Evolutionary conservation across 1,284 basidiomycete species (phyloP).

Genomic region (Coniophora puteana): DNA sequence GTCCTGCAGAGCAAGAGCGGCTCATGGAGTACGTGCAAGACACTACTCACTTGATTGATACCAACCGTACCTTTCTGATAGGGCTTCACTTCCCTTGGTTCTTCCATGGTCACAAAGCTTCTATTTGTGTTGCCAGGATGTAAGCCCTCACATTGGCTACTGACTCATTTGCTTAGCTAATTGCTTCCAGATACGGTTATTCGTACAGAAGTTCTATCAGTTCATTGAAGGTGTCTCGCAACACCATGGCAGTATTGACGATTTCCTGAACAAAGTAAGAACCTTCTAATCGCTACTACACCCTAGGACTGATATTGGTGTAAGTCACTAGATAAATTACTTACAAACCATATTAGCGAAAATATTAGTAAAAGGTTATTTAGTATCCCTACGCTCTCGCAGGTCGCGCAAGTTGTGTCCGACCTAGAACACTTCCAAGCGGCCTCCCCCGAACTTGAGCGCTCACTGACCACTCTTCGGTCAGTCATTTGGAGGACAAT

Average conservation of each 20-base stretch:
- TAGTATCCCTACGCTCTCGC: constrained; percentile 80
- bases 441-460: constrained; percentile 84
- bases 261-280: constrained; percentile 80
- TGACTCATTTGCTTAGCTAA: neutral
- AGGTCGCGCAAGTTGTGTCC: constrained; percentile 92
- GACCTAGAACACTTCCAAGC: constrained; percentile 92
- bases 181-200: constrained; percentile 70
- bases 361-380: constrained; percentile 73
- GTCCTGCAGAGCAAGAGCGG: constrained; percentile 59
- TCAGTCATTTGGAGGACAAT: constrained; percentile 33
- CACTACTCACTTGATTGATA: constrained; percentile 1
- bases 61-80: constrained; percentile 10
- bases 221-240: constrained; percentile 95
- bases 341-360: constrained; percentile 79
- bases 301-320: neutral
- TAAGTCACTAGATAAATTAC: constrained; percentile 84
- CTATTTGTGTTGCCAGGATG: constrained; percentile 92
- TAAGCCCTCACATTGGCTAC: constrained; percentile 28
- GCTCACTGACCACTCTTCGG: constrained; percentile 82
- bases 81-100: constrained; percentile 55
- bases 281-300: neutral
- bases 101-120: constrained; percentile 97
- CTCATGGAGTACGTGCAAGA: constrained; percentile 52
- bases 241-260: constrained; percentile 90
- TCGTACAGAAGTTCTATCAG: constrained; percentile 95